These are phyloP conservation scores for Thymus quinquecostatus DNA, from an alignment of 257 asterid genomes.

Conservation along the genomic window DNA sequence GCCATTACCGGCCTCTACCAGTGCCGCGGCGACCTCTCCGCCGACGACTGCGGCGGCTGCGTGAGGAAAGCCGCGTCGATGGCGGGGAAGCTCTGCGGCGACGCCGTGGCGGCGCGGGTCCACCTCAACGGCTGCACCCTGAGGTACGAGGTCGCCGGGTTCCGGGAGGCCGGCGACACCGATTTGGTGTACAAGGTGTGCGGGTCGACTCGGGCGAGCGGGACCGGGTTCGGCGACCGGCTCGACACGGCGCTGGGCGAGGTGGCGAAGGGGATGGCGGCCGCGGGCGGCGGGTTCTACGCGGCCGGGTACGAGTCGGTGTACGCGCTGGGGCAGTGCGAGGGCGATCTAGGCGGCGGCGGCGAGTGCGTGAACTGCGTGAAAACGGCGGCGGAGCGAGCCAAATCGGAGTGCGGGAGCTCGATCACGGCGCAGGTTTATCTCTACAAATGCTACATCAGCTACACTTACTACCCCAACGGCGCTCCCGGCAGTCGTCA, in stretches of 20 bases:
- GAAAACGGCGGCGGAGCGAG: constrained; percentile 56
- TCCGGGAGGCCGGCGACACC: constrained; percentile 47
- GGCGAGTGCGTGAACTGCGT: constrained; percentile 81
- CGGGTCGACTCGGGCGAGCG: constrained; percentile 68
- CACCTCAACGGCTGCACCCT: constrained; percentile 72
- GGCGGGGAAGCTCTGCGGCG: constrained; percentile 54
- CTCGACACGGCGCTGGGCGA: constrained; percentile 63
- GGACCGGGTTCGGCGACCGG: constrained; percentile 61
- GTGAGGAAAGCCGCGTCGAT: constrained; percentile 42
- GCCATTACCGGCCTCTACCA: constrained; percentile 69
- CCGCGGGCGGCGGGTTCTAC: constrained; percentile 59
- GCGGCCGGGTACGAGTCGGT: constrained; percentile 69
- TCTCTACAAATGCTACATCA: constrained; percentile 67
- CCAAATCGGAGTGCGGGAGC: constrained; percentile 58
- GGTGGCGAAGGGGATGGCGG: constrained; percentile 55
- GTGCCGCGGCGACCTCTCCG: constrained; percentile 83
- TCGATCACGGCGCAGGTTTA: constrained; percentile 72
- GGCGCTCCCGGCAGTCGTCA: constrained; percentile 55
- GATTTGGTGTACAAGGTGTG: constrained; percentile 70
- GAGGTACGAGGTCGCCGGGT: constrained; percentile 62
- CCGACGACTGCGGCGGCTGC: constrained; percentile 53
- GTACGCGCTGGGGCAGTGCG: constrained; percentile 86
- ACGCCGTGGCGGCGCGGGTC: constrained; percentile 61
- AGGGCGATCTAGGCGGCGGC: constrained; percentile 61
- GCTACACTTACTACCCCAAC: constrained; percentile 74